These are phyloP conservation scores for Trametes punicea DNA, from an alignment of 768 basidiomycete genomes.

Conservation along the genomic window DNA sequence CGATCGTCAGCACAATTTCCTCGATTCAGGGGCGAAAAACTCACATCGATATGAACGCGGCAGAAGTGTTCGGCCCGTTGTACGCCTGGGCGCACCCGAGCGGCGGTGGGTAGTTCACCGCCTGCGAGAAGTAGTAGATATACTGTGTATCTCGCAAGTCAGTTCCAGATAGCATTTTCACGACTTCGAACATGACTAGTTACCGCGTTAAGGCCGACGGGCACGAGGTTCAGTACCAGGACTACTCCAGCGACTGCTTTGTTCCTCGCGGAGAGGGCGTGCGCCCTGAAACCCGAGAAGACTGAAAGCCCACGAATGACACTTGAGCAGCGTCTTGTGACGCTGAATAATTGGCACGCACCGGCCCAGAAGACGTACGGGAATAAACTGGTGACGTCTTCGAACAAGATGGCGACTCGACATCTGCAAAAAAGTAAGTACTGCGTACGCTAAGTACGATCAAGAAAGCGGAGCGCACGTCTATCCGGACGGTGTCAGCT, in stretches of 20 bases:
- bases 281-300: background rate
- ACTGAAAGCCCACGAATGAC: background rate
- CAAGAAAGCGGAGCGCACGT: background rate
- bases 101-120: background rate
- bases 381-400: background rate
- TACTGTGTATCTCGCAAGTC: background rate
- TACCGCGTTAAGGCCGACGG: background rate
- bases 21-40: background rate
- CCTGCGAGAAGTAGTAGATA: background rate
- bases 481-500: background rate
- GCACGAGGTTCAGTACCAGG: background rate
- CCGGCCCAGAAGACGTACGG: constrained; percentile 1
- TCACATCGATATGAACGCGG: background rate
- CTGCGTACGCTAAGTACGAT: background rate
- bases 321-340: too few relatives aligned
- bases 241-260: background rate
- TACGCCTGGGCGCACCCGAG: background rate
- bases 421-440: background rate
- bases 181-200: background rate
- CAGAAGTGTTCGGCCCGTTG: background rate
- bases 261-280: background rate
- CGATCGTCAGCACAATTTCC: background rate
- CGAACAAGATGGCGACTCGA: background rate
- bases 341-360: background rate
- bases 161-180: background rate